phyloP scores from a whole-genome alignment of 345 rosid species.

The Capsella bursapastoris region DNA sequence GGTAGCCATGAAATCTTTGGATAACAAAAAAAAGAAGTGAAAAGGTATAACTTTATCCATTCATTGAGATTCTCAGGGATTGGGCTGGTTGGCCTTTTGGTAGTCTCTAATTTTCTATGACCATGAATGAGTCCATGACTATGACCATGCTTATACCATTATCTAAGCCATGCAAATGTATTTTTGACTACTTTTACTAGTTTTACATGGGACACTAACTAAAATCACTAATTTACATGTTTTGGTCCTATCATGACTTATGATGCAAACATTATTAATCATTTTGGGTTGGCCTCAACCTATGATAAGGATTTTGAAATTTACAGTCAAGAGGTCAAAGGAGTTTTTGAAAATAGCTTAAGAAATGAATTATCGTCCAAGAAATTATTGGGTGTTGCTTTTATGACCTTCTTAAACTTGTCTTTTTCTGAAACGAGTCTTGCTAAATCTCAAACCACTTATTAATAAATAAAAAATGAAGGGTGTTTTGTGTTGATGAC shows the following conservation, averaged over 20 bases:
- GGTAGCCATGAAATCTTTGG: constrained; percentile 24
- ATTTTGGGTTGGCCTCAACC: not conserved
- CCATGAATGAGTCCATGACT: not conserved
- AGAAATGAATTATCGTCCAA: not conserved
- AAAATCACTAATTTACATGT: not conserved
- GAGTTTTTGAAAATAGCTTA: not conserved
- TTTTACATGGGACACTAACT: too few relatives aligned
- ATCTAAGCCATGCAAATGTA: not conserved
- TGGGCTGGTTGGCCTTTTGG: not conserved
- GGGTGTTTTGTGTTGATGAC: not conserved
- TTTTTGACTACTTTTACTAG: not conserved
- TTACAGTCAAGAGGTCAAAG: too few relatives aligned
- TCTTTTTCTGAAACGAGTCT: constrained; percentile 1
- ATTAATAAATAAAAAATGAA: not conserved
- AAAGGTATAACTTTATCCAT: not conserved
- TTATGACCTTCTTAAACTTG: not conserved
- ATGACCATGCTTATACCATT: constrained; percentile 5
- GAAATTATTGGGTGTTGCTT: not conserved
- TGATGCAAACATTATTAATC: not conserved
- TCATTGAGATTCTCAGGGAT: not conserved
- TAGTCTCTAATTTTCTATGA: not conserved
- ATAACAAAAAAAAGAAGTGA: constrained; percentile 7
- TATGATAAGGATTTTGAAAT: not conserved
- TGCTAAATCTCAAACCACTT: not conserved
- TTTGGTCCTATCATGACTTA: not conserved